phyloP scores from a whole-genome alignment of 2,329 filamentous ascomycete genomes.

The Penicillium expansum region DNA sequence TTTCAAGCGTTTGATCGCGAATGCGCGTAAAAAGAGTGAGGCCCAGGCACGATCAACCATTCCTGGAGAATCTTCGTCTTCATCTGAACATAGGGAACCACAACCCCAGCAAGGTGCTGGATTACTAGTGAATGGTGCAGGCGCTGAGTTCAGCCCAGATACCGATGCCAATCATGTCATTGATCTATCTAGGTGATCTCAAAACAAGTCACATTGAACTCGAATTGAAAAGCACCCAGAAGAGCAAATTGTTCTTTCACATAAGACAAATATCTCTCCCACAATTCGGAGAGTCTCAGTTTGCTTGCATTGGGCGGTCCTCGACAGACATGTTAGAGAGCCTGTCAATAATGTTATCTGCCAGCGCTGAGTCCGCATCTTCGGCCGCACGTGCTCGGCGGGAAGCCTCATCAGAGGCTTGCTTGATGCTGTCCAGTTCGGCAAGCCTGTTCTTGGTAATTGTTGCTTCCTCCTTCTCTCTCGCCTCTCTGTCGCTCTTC shows the following conservation, averaged over 20 bases:
- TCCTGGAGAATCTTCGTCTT: conserved; percentile 17
- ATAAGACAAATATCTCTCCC: background rate
- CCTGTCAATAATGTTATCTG: conserved; percentile 41
- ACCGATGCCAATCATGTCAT: background rate
- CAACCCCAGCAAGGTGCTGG: background rate
- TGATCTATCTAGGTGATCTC: conserved; percentile 11
- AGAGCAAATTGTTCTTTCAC: background rate
- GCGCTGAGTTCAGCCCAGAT: conserved; percentile 2
- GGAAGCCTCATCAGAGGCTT: conserved; percentile 43
- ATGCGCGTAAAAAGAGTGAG: conserved; percentile 59
- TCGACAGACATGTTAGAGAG: conserved; percentile 44
- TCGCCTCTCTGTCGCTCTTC: conserved; percentile 52
- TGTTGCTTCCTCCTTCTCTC: conserved; percentile 50
- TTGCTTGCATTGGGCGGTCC: conserved; percentile 28
- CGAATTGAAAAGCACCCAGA: background rate
- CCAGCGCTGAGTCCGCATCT: conserved; percentile 33
- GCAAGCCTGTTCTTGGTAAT: conserved; percentile 52
- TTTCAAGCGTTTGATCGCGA: conserved; percentile 76
- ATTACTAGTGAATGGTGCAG: background rate
- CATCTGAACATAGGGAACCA: conserved; percentile 1
- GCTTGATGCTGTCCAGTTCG: conserved; percentile 44
- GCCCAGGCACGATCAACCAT: conserved; percentile 28
- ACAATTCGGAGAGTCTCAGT: conserved; percentile 10
- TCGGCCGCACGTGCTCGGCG: conserved; percentile 27
- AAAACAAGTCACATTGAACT: background rate